Percentiles rank a stretch among this genome's conserved stretches.
phyloP scores from a whole-genome alignment of 176 grass and related monocot species.

The Musa beccarii region DNA sequence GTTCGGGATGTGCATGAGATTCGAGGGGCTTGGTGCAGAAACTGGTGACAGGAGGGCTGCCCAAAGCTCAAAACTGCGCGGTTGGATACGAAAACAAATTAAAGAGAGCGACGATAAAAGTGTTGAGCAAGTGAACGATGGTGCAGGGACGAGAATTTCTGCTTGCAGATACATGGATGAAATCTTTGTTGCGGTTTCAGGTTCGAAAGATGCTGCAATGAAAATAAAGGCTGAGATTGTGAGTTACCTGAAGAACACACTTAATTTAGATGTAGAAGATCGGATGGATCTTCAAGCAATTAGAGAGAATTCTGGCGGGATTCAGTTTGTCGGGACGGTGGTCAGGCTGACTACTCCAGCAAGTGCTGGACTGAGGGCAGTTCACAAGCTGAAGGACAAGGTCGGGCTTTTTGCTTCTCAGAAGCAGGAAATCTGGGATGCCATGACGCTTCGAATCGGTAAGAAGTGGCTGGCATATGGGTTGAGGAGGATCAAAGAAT shows the following conservation, averaged over 20 bases:
- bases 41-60: conserved; percentile 16
- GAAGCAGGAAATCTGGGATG: conserved; percentile 84
- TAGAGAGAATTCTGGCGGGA: conserved; percentile 31
- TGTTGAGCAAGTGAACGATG: conserved; percentile 18
- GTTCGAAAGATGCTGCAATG: conserved; percentile 48
- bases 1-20: conserved; percentile 71
- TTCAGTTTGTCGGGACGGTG: conserved; percentile 66
- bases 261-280: conserved; percentile 57
- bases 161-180: conserved; percentile 94
- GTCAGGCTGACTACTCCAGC: conserved; percentile 36
- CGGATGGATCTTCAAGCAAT: conserved; percentile 33
- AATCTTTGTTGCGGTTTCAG: conserved; percentile 76
- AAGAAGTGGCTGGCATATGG: conserved; percentile 92
- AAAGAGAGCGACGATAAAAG: conserved; percentile 36
- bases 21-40: conserved; percentile 55
- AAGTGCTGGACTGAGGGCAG: conserved; percentile 51
- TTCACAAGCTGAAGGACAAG: conserved; percentile 87
- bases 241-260: conserved; percentile 42
- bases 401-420: conserved; percentile 67
- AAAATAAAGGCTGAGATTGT: conserved; percentile 60
- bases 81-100: conserved; percentile 75
- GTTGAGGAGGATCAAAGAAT: conserved; percentile 89
- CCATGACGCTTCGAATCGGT: conserved; percentile 77
- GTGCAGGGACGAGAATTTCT: conserved; percentile 34
- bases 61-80: conserved; percentile 47